Evolutionary conservation across 2,329 filamentous ascomycete species (phyloP).

Genomic region (Trichoderma aggressivum): DNA sequence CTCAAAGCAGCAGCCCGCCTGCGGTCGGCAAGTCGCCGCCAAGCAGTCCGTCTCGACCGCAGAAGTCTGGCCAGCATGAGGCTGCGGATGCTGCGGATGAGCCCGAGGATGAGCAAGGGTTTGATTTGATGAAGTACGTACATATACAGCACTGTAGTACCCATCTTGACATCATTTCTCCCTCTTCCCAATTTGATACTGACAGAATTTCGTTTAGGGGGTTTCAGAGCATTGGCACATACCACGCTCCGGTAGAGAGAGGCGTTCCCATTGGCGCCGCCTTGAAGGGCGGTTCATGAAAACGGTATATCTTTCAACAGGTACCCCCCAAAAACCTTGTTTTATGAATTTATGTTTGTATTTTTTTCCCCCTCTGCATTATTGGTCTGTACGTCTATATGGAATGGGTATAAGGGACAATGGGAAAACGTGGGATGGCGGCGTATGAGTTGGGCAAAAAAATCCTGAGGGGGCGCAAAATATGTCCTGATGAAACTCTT

Average conservation of each 20-base stretch:
- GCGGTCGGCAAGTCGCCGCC: conserved; percentile 48
- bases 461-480: not conserved
- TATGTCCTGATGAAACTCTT: not conserved
- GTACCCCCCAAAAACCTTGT: not conserved
- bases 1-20: conserved; percentile 59
- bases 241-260: conserved; percentile 53
- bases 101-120: conserved; percentile 49
- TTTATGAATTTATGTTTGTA: not conserved
- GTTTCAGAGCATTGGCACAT: conserved; percentile 63
- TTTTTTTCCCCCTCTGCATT: not conserved
- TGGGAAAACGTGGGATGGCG: not conserved
- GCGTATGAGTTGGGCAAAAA: not conserved
- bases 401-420: not conserved
- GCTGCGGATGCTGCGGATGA: conserved; percentile 32
- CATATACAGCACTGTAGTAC: not conserved
- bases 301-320: not conserved
- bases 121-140: conserved; percentile 57
- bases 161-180: not conserved
- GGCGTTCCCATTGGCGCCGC: conserved; percentile 44
- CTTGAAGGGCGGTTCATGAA: conserved; percentile 33
- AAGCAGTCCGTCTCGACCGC: conserved; percentile 48
- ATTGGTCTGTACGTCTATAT: conserved; percentile 3
- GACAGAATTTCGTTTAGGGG: conserved; percentile 41
- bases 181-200: not conserved
- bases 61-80: conserved; percentile 31